Base-by-base conservation (phyloP, 140 eudicot genomes). In the Senecio squalidus region DNA sequence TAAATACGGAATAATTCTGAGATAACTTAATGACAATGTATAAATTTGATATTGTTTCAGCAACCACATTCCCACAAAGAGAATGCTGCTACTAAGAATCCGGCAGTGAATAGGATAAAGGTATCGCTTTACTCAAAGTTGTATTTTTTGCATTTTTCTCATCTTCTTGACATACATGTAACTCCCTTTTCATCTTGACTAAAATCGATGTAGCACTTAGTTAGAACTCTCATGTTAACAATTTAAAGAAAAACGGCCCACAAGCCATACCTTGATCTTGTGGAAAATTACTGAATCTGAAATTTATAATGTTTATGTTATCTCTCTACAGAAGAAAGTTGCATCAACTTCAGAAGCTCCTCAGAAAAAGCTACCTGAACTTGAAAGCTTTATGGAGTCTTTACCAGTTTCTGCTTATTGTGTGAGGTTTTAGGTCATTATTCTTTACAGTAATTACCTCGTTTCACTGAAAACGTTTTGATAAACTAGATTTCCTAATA, bases 351-450 rank as follows among this genome's bases (percentile, higher is more conserved):
- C 80, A n/a, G 64, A 54, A 34, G 61, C 18, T 67, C 56, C 78
- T 58, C 75, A 55, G 52, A 43, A 26, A 70, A 81, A 73, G 55
- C 90, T 59, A 75, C 69, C 67, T 57, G 78, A 71, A 62, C 49
- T 75, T 55, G 80, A 76, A 25, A 74, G 73, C 74, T 58, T 48
- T 25, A 62, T 79, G 27, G 78, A 72, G 39, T 72, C 45, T 63
- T 50, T 69, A 39, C 80, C 85, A 16, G 66, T 69, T 56, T 76
- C 86, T 60, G 82, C 86, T 59, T 72, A 80, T 71, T 80, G 81
- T 62, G 88, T 73, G 80, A 75, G 81, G 70, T 62, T 67, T 45
- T 61, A 61, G 25, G 9, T 61, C 41, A 61, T 29, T 61, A 27
- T 27, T 43, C 55, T 41, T 60, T 25, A 41, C 16, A 59, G 10